Percentiles rank a stretch among this genome's conserved stretches.
Conservation (phyloP, 176 grass and related monocot species). For the Paspalum notatum region DNA sequence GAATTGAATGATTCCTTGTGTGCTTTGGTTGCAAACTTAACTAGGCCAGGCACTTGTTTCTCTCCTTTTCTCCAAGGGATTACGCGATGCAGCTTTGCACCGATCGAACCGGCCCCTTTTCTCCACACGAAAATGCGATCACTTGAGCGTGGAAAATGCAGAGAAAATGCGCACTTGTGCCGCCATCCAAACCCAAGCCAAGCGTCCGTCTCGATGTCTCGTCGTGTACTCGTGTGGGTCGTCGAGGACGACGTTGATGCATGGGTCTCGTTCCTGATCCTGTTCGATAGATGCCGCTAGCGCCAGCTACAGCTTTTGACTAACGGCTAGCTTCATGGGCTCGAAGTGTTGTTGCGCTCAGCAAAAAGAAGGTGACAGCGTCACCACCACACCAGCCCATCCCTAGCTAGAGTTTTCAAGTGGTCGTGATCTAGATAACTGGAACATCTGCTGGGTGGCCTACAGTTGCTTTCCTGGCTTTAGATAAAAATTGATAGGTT, state of each 20-base stretch:
- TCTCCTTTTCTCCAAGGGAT: neutral
- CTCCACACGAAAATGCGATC: neutral
- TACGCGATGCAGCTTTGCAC: neutral
- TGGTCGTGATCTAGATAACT: slow-evolving; percentile 20
- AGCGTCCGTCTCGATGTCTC: no score
- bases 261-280: slow-evolving; percentile 1
- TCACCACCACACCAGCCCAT: neutral
- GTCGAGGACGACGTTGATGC: neutral
- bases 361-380: slow-evolving; percentile 45
- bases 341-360: slow-evolving; percentile 52
- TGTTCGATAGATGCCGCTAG: neutral
- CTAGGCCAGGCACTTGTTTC: neutral
- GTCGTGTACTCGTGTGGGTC: neutral
- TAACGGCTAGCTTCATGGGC: slow-evolving; percentile 1
- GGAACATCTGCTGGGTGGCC: slow-evolving; percentile 30
- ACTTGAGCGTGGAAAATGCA: slow-evolving; percentile 33
- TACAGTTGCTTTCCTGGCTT: slow-evolving; percentile 35
- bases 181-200: neutral
- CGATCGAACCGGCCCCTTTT: neutral
- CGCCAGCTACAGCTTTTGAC: slow-evolving; percentile 36
- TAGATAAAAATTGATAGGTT: slow-evolving; percentile 19
- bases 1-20: neutral
- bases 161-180: slow-evolving; percentile 21
- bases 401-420: slow-evolving; percentile 16
- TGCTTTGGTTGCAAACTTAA: neutral